phyloP scores from a whole-genome alignment of 2,329 filamentous ascomycete genomes.

The Monosporascus sp. region DNA sequence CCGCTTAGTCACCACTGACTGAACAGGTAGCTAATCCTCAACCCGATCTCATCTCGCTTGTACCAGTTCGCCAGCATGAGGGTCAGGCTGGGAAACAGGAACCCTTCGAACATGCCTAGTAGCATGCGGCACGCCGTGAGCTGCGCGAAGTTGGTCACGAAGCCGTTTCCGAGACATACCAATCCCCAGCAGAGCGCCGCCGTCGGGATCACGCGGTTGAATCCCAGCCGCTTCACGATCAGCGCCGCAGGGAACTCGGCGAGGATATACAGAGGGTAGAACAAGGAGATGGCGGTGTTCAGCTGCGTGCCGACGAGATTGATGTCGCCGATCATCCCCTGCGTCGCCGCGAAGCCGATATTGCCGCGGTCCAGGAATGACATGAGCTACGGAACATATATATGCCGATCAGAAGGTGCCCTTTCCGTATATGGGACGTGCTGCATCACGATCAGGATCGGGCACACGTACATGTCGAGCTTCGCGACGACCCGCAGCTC shows the following conservation, averaged over 20 bases:
- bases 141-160: conserved; percentile 11
- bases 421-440: too few relatives aligned
- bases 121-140: conserved; percentile 12
- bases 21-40: conserved; percentile 14
- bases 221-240: conserved; percentile 12
- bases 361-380: conserved; percentile 15
- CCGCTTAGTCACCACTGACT: conserved; percentile 1
- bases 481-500: conserved; percentile 14
- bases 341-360: conserved; percentile 14
- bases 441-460: conserved; percentile 12
- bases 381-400: too few relatives aligned
- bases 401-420: too few relatives aligned
- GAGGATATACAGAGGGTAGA: conserved; percentile 14
- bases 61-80: conserved; percentile 17
- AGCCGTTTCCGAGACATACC: conserved; percentile 12
- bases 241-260: conserved; percentile 14
- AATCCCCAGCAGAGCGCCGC: conserved; percentile 13
- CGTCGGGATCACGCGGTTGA: conserved; percentile 11
- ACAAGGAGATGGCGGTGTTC: conserved; percentile 14
- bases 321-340: conserved; percentile 13
- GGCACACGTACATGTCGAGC: conserved; percentile 14
- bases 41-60: conserved; percentile 14
- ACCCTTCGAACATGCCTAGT: conserved; percentile 15
- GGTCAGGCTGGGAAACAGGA: conserved; percentile 12
- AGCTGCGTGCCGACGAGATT: conserved; percentile 12